Conservation (phyloP, 169 alveolate species). For the Plasmodium relictum region DNA sequence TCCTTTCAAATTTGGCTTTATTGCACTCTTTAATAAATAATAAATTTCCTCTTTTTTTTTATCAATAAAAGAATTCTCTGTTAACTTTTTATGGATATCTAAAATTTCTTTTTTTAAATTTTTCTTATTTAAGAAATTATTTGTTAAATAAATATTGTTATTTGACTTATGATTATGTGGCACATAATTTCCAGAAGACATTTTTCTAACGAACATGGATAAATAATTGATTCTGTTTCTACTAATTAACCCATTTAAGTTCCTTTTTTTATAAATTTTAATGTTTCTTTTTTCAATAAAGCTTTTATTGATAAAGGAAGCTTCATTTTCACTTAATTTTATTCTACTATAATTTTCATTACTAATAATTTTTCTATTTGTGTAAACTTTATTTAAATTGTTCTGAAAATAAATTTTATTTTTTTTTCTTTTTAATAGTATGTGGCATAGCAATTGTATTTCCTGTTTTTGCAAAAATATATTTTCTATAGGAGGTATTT, state of each 20-base stretch:
- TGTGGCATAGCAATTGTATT: neutral
- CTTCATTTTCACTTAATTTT: neutral
- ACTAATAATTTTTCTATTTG: neutral
- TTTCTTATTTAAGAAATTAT: conserved; percentile 26
- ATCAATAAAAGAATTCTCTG: conserved; percentile 62
- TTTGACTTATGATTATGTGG: neutral
- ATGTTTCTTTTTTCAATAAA: neutral
- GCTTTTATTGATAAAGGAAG: neutral
- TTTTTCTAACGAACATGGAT: too few species aligned
- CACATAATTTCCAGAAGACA: too few species aligned
- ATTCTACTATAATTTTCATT: neutral
- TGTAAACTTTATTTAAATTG: neutral
- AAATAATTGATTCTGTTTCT: too few species aligned
- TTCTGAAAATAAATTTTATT: neutral
- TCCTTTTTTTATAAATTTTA: neutral
- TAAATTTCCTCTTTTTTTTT: conserved; percentile 69
- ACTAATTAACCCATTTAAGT: too few species aligned
- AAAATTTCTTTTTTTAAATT: conserved; percentile 63
- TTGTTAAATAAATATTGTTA: conserved; percentile 29
- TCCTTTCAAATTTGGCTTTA: conserved; percentile 66
- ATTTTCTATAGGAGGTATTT: conserved; percentile 4
- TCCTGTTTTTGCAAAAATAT: conserved; percentile 6
- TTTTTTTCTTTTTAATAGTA: conserved; percentile 12
- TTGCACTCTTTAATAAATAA: conserved; percentile 55
- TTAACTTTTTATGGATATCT: conserved; percentile 52